Evolutionary conservation across 2,329 filamentous ascomycete genomes (phyloP).

Genomic region (Diaporthe australafricana): DNA sequence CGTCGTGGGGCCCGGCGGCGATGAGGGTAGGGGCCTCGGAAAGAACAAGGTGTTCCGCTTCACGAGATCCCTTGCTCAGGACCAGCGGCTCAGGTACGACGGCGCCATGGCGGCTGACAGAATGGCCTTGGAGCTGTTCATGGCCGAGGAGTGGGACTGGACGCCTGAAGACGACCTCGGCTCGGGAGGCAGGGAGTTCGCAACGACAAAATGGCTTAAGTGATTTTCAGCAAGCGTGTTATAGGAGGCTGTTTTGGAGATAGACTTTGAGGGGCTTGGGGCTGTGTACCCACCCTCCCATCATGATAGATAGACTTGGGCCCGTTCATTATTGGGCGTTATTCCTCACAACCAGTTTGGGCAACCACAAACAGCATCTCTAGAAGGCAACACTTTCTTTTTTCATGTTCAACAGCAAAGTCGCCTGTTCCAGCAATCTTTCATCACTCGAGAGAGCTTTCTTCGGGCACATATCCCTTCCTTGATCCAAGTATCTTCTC

Average conservation of each 20-base stretch:
- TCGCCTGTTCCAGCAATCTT: too few species aligned
- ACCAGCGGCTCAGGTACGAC: constrained; percentile 62
- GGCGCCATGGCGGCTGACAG: constrained; percentile 62
- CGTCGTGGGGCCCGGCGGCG: constrained; percentile 38
- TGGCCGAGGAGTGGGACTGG: constrained; percentile 70
- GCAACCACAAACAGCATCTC: neutral
- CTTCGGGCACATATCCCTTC: too few species aligned
- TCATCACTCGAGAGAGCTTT: neutral
- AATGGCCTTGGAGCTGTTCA: constrained; percentile 66
- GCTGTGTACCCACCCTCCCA: neutral
- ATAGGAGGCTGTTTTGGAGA: neutral
- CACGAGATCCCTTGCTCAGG: constrained; percentile 61
- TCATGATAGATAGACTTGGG: constrained; percentile 5
- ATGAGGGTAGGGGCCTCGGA: neutral
- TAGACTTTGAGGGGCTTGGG: neutral
- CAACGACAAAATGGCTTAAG: constrained; percentile 28
- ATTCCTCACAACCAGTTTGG: neutral
- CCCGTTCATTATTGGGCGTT: neutral
- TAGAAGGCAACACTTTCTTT: neutral
- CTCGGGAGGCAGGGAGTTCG: constrained; percentile 25
- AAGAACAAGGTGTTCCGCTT: constrained; percentile 56
- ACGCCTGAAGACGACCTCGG: constrained; percentile 57
- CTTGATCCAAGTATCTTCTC: neutral
- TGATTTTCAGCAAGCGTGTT: constrained; percentile 1
- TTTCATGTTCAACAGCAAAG: neutral